Conservation (phyloP, 257 asterid genomes). For the Jasminum sambac region DNA sequence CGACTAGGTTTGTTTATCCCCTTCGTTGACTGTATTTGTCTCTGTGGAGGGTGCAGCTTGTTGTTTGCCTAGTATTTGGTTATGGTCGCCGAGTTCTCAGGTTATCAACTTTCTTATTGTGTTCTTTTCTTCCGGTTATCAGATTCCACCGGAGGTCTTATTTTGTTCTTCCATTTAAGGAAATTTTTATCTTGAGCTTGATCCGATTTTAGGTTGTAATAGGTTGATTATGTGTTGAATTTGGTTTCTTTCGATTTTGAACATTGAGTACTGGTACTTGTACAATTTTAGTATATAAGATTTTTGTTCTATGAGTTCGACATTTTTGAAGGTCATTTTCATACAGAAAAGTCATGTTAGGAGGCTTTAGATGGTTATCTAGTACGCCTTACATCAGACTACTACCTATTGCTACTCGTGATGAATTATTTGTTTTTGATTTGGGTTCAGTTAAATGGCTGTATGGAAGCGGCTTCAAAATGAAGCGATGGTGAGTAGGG, state of each 20-base stretch:
- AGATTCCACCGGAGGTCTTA: slow-evolving; percentile 34
- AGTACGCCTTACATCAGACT: no score
- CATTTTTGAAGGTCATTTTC: no score
- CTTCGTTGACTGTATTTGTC: slow-evolving; percentile 34
- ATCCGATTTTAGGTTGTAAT: slow-evolving; percentile 21
- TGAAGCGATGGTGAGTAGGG: slow-evolving; percentile 28
- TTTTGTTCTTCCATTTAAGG: slow-evolving; percentile 16
- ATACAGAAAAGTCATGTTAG: no score
- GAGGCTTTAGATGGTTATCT: no score
- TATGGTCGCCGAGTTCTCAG: slow-evolving; percentile 40
- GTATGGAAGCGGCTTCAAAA: slow-evolving; percentile 11
- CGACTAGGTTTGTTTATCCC: slow-evolving; percentile 35
- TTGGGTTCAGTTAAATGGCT: no score
- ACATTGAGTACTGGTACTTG: neutral
- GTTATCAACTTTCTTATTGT: slow-evolving; percentile 34
- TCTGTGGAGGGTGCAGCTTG: slow-evolving; percentile 24
- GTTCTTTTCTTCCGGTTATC: slow-evolving; percentile 50
- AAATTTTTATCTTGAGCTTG: neutral
- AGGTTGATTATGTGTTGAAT: slow-evolving; percentile 26
- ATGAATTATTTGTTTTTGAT: no score
- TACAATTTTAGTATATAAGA: neutral
- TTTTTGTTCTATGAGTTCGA: neutral
- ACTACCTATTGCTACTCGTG: no score
- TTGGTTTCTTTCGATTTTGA: slow-evolving; percentile 39
- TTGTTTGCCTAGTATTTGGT: slow-evolving; percentile 35